Evolutionary conservation across 805 yeast genomes (phyloP).

Genomic region (Monosporozyma aerobia): DNA sequence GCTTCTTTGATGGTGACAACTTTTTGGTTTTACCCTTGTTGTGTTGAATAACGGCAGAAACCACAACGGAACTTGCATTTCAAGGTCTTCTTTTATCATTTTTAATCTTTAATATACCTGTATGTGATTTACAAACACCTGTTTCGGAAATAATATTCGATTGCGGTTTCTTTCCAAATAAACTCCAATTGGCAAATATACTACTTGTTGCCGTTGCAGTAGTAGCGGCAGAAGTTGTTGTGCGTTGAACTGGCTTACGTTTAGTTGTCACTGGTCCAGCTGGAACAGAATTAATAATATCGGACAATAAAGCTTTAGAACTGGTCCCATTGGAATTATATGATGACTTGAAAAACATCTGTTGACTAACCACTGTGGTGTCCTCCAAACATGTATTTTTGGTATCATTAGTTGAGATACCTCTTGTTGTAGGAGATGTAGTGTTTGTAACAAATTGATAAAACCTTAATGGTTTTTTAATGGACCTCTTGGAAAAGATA

Average conservation of each 20-base stretch:
- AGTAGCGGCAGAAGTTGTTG: not conserved
- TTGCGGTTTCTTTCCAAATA: slow-evolving; percentile 8
- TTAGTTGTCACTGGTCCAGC: not conserved
- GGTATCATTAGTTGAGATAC: not conserved
- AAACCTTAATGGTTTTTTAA: slow-evolving; percentile 3
- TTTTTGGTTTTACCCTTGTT: not conserved
- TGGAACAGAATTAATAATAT: not conserved
- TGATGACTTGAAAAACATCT: not conserved
- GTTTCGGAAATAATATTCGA: slow-evolving; percentile 4
- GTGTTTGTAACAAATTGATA: slow-evolving; percentile 3
- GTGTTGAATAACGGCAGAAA: slow-evolving; percentile 4
- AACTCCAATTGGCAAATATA: slow-evolving; percentile 14
- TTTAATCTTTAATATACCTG: not conserved
- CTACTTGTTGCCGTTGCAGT: not conserved
- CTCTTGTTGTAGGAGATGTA: not conserved
- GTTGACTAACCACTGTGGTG: not conserved
- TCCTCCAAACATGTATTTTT: not conserved
- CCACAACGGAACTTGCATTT: slow-evolving; percentile 1
- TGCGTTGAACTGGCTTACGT: not conserved
- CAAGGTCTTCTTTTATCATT: slow-evolving; percentile 1
- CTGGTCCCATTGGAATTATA: not conserved
- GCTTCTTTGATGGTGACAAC: slow-evolving; percentile 7
- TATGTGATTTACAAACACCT: not conserved
- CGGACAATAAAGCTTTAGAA: slow-evolving; percentile 11
- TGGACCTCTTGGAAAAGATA: slow-evolving; percentile 16